Percentiles rank a stretch among this genome's conserved stretches.
Evolutionary conservation across 441 rosid genomes (phyloP).

Genomic region (Mallotus repandus): DNA sequence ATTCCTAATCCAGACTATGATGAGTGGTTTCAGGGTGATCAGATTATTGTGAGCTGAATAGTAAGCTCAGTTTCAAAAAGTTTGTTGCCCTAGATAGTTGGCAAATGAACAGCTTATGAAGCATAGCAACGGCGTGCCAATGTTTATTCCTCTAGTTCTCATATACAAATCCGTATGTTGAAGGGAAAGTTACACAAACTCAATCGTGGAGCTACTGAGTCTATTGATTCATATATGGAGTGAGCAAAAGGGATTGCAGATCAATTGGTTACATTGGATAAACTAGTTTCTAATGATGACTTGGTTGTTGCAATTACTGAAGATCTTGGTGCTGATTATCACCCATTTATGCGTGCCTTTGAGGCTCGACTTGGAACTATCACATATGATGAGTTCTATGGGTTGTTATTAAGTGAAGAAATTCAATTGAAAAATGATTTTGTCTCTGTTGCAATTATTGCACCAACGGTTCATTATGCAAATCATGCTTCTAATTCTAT

Average conservation of each 20-base stretch:
- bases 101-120: not conserved
- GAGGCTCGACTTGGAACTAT: not conserved
- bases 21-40: not conserved
- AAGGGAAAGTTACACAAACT: not conserved
- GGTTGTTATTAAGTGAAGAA: not conserved
- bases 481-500: too few species aligned
- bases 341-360: not conserved
- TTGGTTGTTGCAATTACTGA: not conserved
- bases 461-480: not conserved
- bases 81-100: not conserved
- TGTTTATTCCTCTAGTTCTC: not conserved
- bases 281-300: not conserved
- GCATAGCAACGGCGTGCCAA: not conserved
- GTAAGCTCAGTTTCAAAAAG: not conserved
- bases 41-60: not conserved
- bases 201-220: not conserved
- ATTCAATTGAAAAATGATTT: not conserved
- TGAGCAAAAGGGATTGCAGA: not conserved
- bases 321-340: not conserved
- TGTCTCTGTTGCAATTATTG: not conserved
- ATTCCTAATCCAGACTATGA: not conserved
- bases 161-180: not conserved
- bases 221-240: not conserved
- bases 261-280: not conserved
- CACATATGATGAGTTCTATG: not conserved